Conservation (phyloP, 345 rosid species). For the Alliaria petiolata region DNA sequence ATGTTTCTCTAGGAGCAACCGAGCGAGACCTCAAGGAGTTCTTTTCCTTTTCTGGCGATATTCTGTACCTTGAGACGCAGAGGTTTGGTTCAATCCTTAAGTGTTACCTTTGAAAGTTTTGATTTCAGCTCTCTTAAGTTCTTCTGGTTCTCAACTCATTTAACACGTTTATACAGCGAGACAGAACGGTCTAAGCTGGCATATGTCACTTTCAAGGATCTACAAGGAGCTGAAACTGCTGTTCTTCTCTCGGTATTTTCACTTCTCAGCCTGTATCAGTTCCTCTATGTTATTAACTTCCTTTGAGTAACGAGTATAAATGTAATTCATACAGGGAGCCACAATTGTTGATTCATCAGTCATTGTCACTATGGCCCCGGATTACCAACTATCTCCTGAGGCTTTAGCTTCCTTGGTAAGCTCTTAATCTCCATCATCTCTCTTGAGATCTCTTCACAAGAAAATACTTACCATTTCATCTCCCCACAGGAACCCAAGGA, state of each 20-base stretch:
- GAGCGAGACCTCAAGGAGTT: constrained; percentile 70
- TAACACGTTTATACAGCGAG: constrained; percentile 46
- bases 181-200: constrained; percentile 58
- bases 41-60: constrained; percentile 84
- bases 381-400: constrained; percentile 75
- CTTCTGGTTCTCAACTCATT: constrained; percentile 9
- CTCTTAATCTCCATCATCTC: not conserved
- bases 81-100: constrained; percentile 36
- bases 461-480: not conserved
- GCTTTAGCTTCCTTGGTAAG: constrained; percentile 63
- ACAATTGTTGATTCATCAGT: constrained; percentile 85
- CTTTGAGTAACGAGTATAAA: not conserved
- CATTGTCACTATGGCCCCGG: constrained; percentile 58
- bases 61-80: constrained; percentile 60
- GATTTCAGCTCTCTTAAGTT: not conserved
- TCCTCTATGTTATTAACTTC: not conserved
- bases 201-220: constrained; percentile 81
- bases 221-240: constrained; percentile 90
- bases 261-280: not conserved
- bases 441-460: not conserved
- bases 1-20: constrained; percentile 69
- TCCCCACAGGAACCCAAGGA: constrained; percentile 43
- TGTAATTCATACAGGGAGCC: constrained; percentile 57
- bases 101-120: not conserved
- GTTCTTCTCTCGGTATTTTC: constrained; percentile 74